Conservation (phyloP, 768 basidiomycete species). For the Boletus speciosus region DNA sequence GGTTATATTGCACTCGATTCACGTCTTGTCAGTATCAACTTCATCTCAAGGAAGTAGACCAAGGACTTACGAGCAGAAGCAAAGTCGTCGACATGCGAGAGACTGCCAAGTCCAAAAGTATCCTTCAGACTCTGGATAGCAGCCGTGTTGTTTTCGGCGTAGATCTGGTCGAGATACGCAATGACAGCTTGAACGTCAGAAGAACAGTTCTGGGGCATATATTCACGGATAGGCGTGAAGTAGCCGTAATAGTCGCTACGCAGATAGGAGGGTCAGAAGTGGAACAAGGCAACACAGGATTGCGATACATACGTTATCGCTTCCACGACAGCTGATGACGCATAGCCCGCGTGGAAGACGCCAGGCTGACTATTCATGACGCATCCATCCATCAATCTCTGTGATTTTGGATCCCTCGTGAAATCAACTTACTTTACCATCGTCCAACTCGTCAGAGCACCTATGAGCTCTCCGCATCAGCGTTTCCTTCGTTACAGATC, state of each 20-base stretch:
- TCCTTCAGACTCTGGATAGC: slow-evolving; percentile 55
- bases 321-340: slow-evolving; percentile 46
- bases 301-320: slow-evolving; percentile 35
- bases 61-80: slow-evolving; percentile 48
- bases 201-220: slow-evolving; percentile 73
- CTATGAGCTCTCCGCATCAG: slow-evolving; percentile 7
- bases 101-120: slow-evolving; percentile 51
- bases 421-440: slow-evolving; percentile 56
- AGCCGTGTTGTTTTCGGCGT: slow-evolving; percentile 39
- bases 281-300: background rate
- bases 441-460: slow-evolving; percentile 55
- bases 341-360: slow-evolving; percentile 41
- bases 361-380: slow-evolving; percentile 33
- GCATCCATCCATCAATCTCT: background rate
- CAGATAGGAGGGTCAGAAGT: slow-evolving; percentile 5
- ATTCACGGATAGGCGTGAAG: slow-evolving; percentile 64
- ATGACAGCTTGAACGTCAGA: slow-evolving; percentile 66
- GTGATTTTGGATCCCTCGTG: background rate
- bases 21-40: slow-evolving; percentile 19
- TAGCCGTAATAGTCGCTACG: slow-evolving; percentile 40
- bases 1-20: slow-evolving; percentile 46
- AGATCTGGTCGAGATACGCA: slow-evolving; percentile 55
- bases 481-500: no score
- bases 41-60: background rate
- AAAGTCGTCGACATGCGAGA: slow-evolving; percentile 65